These are phyloP conservation scores for Xylaria nigripes DNA, from an alignment of 495 filamentous ascomycete genomes.

Conservation along the genomic window DNA sequence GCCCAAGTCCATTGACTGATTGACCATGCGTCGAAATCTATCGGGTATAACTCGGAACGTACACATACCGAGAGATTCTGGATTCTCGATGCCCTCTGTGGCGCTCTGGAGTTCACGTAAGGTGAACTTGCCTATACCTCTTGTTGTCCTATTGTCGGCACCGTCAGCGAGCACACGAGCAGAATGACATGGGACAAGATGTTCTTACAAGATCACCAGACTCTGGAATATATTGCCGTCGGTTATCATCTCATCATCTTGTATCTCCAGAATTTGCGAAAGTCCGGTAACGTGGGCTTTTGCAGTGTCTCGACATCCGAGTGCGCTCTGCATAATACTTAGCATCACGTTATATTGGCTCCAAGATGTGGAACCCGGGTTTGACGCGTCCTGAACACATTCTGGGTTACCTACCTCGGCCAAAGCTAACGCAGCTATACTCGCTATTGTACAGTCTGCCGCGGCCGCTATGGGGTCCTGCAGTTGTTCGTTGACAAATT, in stretches of 20 bases:
- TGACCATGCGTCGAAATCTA: conserved; percentile 8
- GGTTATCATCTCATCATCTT: conserved; percentile 11
- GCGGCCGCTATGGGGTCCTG: conserved; percentile 4
- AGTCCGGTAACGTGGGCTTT: conserved; percentile 11
- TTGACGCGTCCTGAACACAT: background rate
- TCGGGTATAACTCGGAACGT: conserved; percentile 11
- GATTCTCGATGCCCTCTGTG: conserved; percentile 10
- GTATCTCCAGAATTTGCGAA: conserved; percentile 10
- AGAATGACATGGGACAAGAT: background rate
- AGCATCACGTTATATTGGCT: background rate
- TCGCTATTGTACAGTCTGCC: conserved; percentile 10
- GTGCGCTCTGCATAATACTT: conserved; percentile 6
- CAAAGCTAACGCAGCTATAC: conserved; percentile 10
- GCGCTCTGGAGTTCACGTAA: conserved; percentile 7
- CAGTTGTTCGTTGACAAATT: conserved; percentile 16
- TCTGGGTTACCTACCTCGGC: conserved; percentile 3
- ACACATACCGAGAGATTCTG: conserved; percentile 12
- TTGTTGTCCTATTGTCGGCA: conserved; percentile 3
- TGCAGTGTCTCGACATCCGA: conserved; percentile 12
- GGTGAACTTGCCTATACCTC: conserved; percentile 10
- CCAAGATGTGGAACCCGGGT: background rate
- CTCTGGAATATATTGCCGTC: conserved; percentile 13
- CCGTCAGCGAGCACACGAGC: background rate
- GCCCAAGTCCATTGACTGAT: conserved; percentile 5
- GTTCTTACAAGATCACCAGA: conserved; percentile 9